Evolutionary conservation across 1,139 yeast species (phyloP), one percentile per base, ranked within the genome.

Genomic region (Suhomyces guaymorum): DNA sequence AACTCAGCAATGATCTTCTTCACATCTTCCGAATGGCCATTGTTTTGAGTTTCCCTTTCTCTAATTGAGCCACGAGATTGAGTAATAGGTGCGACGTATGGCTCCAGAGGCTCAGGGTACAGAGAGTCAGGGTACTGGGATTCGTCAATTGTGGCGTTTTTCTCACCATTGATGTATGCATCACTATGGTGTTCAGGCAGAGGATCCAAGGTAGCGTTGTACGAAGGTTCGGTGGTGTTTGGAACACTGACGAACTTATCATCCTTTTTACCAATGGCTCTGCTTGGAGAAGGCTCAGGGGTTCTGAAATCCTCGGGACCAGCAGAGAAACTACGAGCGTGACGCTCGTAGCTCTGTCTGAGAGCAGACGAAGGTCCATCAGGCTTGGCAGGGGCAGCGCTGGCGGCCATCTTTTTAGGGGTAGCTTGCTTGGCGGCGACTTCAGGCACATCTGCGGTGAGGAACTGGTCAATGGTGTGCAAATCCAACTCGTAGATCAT

Each of bases 401-500:
- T 43, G 19, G 48, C 47, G 12, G 25, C 25, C 5, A 28, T 24
- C 12, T 23, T 23, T 15, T 27, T 33, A 29, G 26, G 26, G 7
- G 33, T 16, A 1, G 30, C 24, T 13, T 19, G 25, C 11, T 23
- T 16, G 4, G 7, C 32, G 9, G 19, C 23, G n/a, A 40, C 28
- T 11, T 33, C 42, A 7, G 50, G 46, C n/a, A 15, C 32, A 17
- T 36, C 33, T n/a, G 38, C 41, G 13, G 26, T 29, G 35, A 66
- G 59, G 40, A 60, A 66, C 17, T 56, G 52, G 24, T 64, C 70
- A 16, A 74, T 52, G 11, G 52, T 29, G 4, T 50, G 53, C 28
- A 82, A 52, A 48, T 83, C 88, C 48, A 83, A 70, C 42, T 79
- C 80, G 48, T 75, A 82, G 30, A 84, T 62, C 59, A 82, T 74